Evolutionary conservation across 1,284 basidiomycete species (phyloP).

Genomic region (Boletus mariae): DNA sequence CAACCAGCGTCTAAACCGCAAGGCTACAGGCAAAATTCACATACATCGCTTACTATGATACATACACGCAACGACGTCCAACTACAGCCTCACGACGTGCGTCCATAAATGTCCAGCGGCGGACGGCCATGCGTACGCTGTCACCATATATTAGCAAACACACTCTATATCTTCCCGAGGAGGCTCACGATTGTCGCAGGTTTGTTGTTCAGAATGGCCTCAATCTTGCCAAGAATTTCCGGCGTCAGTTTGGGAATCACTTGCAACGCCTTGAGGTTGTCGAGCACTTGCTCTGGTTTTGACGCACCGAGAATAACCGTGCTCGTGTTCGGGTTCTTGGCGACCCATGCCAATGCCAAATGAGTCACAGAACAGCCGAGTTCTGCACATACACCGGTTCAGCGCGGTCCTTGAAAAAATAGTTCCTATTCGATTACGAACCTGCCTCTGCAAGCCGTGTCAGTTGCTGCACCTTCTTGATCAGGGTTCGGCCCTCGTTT

Average conservation of each 20-base stretch:
- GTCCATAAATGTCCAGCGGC: conserved; percentile 30
- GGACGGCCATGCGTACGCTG: conserved; percentile 33
- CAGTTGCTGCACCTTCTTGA: conserved; percentile 51
- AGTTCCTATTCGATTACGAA: conserved; percentile 5
- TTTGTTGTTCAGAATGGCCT: conserved; percentile 49
- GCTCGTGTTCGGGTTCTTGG: conserved; percentile 64
- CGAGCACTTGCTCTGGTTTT: conserved; percentile 48
- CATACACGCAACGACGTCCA: too few species aligned
- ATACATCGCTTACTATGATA: neutral
- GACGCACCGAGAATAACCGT: conserved; percentile 68
- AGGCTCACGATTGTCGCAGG: conserved; percentile 33
- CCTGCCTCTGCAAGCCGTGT: conserved; percentile 45
- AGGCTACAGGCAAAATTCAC: neutral
- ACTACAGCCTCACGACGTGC: conserved; percentile 8
- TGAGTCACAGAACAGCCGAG: conserved; percentile 55
- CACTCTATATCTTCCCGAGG: too few species aligned
- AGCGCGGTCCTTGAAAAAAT: neutral
- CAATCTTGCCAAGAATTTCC: conserved; percentile 54
- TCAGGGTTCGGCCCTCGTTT: conserved; percentile 45
- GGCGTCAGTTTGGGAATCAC: conserved; percentile 56
- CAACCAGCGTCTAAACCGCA: neutral
- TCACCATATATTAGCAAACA: conserved; percentile 1
- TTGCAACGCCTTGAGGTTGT: conserved; percentile 66
- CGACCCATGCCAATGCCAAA: conserved; percentile 77
- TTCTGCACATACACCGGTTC: conserved; percentile 31